Evolutionary conservation across 2,329 filamentous ascomycete species (phyloP).

Genomic region (Cytospora leucostoma): DNA sequence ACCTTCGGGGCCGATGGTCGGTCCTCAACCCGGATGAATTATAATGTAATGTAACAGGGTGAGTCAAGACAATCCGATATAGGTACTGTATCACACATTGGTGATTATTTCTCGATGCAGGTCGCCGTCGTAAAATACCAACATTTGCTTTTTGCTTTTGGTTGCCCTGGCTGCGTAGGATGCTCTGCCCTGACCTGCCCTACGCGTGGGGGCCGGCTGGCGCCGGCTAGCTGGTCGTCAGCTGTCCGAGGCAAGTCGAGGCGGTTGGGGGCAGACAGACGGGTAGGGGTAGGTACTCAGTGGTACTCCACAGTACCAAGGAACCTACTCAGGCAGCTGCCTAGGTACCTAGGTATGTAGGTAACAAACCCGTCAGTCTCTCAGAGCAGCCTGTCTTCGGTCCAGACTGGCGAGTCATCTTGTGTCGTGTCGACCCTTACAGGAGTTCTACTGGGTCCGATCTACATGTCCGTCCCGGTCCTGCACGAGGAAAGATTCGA

Average conservation of each 20-base stretch:
- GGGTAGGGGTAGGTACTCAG: too few species aligned
- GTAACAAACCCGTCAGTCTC: too few species aligned
- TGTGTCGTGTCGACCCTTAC: not conserved
- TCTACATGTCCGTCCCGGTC: not conserved
- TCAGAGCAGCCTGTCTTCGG: too few species aligned
- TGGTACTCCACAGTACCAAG: too few species aligned
- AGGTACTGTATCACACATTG: not conserved
- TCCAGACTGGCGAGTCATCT: too few species aligned
- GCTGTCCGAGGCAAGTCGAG: too few species aligned
- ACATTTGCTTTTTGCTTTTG: not conserved
- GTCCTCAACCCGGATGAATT: not conserved
- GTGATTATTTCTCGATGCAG: not conserved
- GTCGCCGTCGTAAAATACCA: not conserved
- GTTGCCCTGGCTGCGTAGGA: not conserved
- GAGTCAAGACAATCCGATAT: not conserved
- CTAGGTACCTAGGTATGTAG: too few species aligned
- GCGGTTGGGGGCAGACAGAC: too few species aligned
- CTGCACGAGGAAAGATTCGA: not conserved
- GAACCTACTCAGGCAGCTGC: too few species aligned
- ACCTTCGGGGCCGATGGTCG: not conserved
- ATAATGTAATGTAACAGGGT: not conserved
- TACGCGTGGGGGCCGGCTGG: too few species aligned
- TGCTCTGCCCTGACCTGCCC: too few species aligned
- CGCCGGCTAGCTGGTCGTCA: too few species aligned
- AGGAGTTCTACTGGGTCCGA: not conserved